phyloP scores from a whole-genome alignment of 805 yeast genomes.

The Saccharomyces mikatae region DNA sequence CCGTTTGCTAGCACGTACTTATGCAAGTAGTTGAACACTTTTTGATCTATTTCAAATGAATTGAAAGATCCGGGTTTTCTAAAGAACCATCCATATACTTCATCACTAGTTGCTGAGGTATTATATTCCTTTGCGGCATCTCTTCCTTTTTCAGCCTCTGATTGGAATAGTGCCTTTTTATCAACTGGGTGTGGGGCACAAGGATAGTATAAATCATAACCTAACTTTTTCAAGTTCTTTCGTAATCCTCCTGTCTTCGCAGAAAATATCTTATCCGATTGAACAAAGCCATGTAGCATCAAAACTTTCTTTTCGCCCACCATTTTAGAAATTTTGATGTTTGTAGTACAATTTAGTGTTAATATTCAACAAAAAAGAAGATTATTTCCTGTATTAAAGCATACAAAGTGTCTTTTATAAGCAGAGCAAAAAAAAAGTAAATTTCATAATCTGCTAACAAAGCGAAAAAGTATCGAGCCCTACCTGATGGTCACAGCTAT shows the following conservation, averaged over 20 bases:
- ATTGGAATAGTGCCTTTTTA: constrained; percentile 4
- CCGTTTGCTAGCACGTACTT: constrained; percentile 48
- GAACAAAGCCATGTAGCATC: constrained; percentile 86
- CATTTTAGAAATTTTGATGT: neutral
- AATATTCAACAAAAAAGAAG: neutral
- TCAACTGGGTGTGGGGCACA: constrained; percentile 50
- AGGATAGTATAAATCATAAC: constrained; percentile 64
- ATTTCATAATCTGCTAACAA: neutral
- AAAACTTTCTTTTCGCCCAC: constrained; percentile 39
- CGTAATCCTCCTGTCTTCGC: constrained; percentile 82
- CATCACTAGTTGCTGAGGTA: constrained; percentile 17
- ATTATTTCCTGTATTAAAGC: neutral
- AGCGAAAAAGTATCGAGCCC: neutral
- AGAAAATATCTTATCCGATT: constrained; percentile 69
- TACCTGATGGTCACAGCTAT: neutral
- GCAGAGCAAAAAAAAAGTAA: neutral
- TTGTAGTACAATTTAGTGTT: neutral
- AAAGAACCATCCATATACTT: constrained; percentile 62
- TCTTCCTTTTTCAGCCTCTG: constrained; percentile 34
- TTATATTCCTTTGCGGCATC: constrained; percentile 33
- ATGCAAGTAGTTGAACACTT: constrained; percentile 34
- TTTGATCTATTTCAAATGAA: constrained; percentile 21
- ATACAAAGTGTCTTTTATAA: neutral
- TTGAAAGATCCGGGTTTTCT: constrained; percentile 32
- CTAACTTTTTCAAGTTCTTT: constrained; percentile 49